Base-by-base conservation (phyloP, 1,139 yeast genomes). In the Debaryomyces robertsiae region DNA sequence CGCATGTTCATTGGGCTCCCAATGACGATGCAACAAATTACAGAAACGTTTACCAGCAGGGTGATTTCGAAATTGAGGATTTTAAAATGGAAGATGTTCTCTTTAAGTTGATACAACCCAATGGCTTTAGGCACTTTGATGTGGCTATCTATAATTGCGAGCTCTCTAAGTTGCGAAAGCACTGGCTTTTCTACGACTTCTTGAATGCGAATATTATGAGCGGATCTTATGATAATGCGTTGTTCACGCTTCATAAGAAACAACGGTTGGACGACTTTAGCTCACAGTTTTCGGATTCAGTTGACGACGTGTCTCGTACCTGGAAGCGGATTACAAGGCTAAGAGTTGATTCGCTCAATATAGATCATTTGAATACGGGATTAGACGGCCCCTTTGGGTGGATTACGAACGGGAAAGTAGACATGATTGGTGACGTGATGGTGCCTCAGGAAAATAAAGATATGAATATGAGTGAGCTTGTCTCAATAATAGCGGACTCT, bases 381-480 rank as follows among this genome's bases (percentile, higher is more conserved):
- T 75, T 88, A 39, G 84, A 83, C 40, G 98, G 98, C 0, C 96
- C 98, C 4, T 88, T 93, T 63, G 97, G 98, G 2, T 93, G 98
- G 98, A 91, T 93, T 42, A 82, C 89, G 6, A 76, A 78, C 46
- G 98, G 98, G 6, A 81, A 81, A 43, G 98, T 91, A 15, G 97
- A 93, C 61, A 84, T 93, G 82, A 67, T 87, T 48, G 97, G 96
- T 6, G 97, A 93, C 58, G 80, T 91, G 9, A 80, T 83, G 77
- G 81, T 88, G 1, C 95, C 96, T 0, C 76, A 77, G 34, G 84
- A 81, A 44, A 73, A 71, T 31, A 72, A 74, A 35, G 69, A 65
- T 35, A 54, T 75, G 24, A 69, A 71, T 41, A 61, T 75, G 39
- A 50, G 61, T 3, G 77, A 73, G 44, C 53, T 75, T 11, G 69